Evolutionary conservation across 805 yeast genomes (phyloP), one percentile per base, ranked within the genome.

Genomic region (Starmera caribaea): DNA sequence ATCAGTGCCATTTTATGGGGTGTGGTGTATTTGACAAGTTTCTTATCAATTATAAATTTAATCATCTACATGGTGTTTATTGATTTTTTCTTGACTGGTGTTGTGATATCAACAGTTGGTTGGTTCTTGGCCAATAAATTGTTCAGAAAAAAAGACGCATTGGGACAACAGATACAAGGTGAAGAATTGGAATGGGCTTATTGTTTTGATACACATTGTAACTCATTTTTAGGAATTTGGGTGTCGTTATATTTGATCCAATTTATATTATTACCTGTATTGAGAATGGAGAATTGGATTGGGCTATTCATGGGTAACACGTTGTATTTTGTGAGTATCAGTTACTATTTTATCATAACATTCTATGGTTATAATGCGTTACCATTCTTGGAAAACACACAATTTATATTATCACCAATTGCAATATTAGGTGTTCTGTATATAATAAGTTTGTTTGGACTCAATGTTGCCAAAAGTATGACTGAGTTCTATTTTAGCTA

Each of bases 131-230:
- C 87, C 27, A 82, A 82, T 53, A 71, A 70, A 47, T 69, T 85
- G 41, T 69, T 85, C 47, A 74, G 72, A 46, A 65, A 66, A 48
- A 48, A 53, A 43, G 51, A 48, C 12, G 43, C 53, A 8, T 29
- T 31, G 28, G 51, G 49, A 10, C 45, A 48, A 31, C 36, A 51
- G 10, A 46, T 50, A 10, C 58, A 61, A 4, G 59, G 57, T 27
- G 66, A 61, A 21, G 62, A 68, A 32, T 63, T 86, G 39, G 96
- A 89, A 56, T 89, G 96, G 96, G 88, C 90, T 1, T 88, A 86
- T 57, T 87, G 96, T 63, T 89, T 89, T 56, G 97, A 88, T 53
- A 80, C 88, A 24, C 97, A 89, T 61, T 86, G 96, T 65, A 89
- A 89, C 59, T 74, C 95, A n/a, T 87, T 83, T 55, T 62, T 87